Percentiles rank a stretch among this genome's conserved stretches.
phyloP scores from a whole-genome alignment of 2,329 filamentous ascomycete genomes.

The Passalora sequoiae region DNA sequence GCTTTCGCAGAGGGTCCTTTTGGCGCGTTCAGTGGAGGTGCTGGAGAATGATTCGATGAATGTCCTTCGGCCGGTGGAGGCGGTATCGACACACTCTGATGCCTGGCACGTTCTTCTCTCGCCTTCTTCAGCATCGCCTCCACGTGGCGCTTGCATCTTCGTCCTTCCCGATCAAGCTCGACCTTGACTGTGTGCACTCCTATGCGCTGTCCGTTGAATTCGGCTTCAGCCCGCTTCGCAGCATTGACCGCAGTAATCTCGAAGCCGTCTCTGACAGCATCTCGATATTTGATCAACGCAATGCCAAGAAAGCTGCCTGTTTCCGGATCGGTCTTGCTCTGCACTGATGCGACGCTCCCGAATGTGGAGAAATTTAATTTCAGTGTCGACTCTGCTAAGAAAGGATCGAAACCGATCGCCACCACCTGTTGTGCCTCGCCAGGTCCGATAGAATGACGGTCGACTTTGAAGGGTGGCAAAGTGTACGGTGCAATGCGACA shows the following conservation, averaged over 20 bases:
- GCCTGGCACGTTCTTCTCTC: slow-evolving; percentile 53
- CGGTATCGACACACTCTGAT: slow-evolving; percentile 31
- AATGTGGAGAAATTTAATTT: slow-evolving; percentile 71
- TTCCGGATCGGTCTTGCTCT: slow-evolving; percentile 90
- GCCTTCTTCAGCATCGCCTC: slow-evolving; percentile 67
- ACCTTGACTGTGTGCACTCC: slow-evolving; percentile 73
- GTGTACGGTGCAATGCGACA: slow-evolving; percentile 70
- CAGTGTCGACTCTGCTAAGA: slow-evolving; percentile 68
- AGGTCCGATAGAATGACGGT: slow-evolving; percentile 80
- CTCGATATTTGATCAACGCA: slow-evolving; percentile 83
- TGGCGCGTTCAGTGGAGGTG: slow-evolving; percentile 76
- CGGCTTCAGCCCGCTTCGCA: slow-evolving; percentile 71
- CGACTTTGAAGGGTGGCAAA: slow-evolving; percentile 74
- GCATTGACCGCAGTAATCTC: slow-evolving; percentile 68
- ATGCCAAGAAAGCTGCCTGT: slow-evolving; percentile 93
- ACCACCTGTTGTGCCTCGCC: slow-evolving; percentile 87
- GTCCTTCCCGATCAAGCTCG: slow-evolving; percentile 82
- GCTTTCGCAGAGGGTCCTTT: slow-evolving; percentile 71
- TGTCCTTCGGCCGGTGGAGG: slow-evolving; percentile 31
- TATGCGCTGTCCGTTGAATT: slow-evolving; percentile 73
- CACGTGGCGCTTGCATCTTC: slow-evolving; percentile 72
- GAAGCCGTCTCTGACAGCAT: slow-evolving; percentile 53
- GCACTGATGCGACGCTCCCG: slow-evolving; percentile 83
- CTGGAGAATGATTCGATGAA: slow-evolving; percentile 42
- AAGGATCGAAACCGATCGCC: slow-evolving; percentile 91